Conservation (phyloP, 2,329 filamentous ascomycete genomes). For the Fusarium citri region DNA sequence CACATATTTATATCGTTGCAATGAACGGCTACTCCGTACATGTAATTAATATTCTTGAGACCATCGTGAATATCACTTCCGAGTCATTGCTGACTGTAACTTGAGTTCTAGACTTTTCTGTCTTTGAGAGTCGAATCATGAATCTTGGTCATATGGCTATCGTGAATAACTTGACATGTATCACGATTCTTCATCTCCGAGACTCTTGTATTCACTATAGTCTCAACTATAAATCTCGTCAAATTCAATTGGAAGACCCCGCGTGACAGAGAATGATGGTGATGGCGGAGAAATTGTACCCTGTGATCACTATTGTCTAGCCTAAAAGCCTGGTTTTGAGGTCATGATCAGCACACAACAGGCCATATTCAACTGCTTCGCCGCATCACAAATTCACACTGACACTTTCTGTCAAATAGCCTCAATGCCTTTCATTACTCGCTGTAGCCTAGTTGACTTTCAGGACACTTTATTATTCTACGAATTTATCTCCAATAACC, state of each 20-base stretch:
- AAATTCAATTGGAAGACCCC: background rate
- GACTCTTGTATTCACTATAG: background rate
- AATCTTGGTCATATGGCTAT: background rate
- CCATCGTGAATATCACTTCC: background rate
- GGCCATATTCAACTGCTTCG: background rate
- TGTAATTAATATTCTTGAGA: conserved; percentile 2
- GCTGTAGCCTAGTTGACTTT: background rate
- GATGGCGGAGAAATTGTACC: background rate
- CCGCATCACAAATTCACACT: background rate
- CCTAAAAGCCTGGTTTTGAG: background rate
- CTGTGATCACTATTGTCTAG: background rate
- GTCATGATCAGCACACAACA: background rate
- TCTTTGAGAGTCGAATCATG: background rate
- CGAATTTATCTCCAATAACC: background rate
- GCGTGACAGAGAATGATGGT: background rate
- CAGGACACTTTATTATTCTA: background rate
- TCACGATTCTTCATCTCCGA: background rate
- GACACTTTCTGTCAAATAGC: background rate
- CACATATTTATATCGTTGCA: conserved; percentile 6
- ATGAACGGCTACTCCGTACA: background rate
- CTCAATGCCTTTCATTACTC: background rate
- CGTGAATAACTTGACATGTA: background rate
- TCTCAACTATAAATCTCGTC: background rate
- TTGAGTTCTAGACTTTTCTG: background rate
- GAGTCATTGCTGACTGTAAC: background rate